These are phyloP conservation scores for Kurtzmaniella cleridarum DNA, from an alignment of 805 yeast species.

Conservation along the genomic window DNA sequence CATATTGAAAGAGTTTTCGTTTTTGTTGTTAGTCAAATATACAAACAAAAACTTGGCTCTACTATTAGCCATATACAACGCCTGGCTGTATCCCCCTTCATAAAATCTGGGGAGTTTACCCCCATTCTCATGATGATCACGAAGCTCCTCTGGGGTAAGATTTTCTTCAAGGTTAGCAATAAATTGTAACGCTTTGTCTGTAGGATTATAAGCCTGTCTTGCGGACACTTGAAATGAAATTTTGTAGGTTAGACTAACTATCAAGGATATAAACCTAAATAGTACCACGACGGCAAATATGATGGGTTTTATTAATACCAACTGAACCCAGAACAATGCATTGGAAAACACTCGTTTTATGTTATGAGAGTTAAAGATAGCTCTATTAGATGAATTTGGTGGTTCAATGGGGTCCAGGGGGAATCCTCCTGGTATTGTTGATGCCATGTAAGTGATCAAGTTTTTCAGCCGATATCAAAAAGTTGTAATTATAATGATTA, in stretches of 20 bases:
- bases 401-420: background rate
- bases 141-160: slow-evolving; percentile 17
- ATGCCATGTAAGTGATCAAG: background rate
- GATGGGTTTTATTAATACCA: slow-evolving; percentile 20
- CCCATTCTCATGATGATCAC: slow-evolving; percentile 4
- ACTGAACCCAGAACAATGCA: slow-evolving; percentile 6
- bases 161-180: slow-evolving; percentile 47
- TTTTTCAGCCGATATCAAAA: no score
- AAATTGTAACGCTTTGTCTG: slow-evolving; percentile 48
- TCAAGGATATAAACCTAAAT: slow-evolving; percentile 18
- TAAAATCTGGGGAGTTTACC: slow-evolving; percentile 39
- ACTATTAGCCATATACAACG: slow-evolving; percentile 63
- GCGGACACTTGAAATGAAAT: slow-evolving; percentile 4
- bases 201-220: slow-evolving; percentile 38
- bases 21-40: slow-evolving; percentile 66
- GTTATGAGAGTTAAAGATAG: slow-evolving; percentile 14
- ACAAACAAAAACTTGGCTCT: slow-evolving; percentile 70
- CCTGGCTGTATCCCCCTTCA: slow-evolving; percentile 76
- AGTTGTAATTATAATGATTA: no score
- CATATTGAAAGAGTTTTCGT: slow-evolving; percentile 55
- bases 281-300: slow-evolving; percentile 16
- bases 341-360: slow-evolving; percentile 5
- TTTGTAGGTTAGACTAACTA: slow-evolving; percentile 20
- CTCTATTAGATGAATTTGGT: slow-evolving; percentile 5
- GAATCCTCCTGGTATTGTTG: slow-evolving; percentile 1